These are phyloP conservation scores for Uronychia setigera DNA, from an alignment of 73 alveolate genomes.

Conservation along the genomic window DNA sequence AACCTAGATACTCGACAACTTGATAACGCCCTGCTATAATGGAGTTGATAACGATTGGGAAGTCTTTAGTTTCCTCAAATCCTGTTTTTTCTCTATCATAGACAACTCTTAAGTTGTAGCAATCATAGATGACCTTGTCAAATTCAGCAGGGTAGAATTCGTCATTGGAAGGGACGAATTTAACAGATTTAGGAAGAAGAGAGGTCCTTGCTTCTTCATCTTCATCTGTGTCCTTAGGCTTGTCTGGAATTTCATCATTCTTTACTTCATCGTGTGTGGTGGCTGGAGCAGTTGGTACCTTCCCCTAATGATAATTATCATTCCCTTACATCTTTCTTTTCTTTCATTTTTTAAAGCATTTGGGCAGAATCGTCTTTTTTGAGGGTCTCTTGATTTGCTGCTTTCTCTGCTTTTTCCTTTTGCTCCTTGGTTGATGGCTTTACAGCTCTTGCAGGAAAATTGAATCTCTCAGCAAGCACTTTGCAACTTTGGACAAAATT, in stretches of 20 bases:
- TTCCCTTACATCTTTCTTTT: conserved; percentile 37
- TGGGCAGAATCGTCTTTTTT: conserved; percentile 74
- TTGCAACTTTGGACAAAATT: conserved; percentile 89
- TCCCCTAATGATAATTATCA: not conserved
- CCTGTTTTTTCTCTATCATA: conserved; percentile 99
- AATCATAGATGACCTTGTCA: conserved; percentile 96
- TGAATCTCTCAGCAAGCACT: conserved; percentile 92
- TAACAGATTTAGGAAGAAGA: conserved; percentile 83
- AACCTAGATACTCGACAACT: conserved; percentile 98
- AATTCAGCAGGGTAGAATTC: conserved; percentile 98
- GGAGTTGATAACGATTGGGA: conserved; percentile 92
- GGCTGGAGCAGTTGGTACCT: not conserved
- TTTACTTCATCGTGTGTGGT: not conserved
- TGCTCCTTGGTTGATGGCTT: conserved; percentile 74
- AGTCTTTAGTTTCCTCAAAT: conserved; percentile 99
- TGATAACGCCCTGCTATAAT: conserved; percentile 97
- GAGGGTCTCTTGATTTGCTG: conserved; percentile 32
- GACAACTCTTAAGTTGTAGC: conserved; percentile 97
- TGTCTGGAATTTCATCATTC: not conserved
- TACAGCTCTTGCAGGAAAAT: conserved; percentile 96
- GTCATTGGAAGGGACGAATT: conserved; percentile 95
- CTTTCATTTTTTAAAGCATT: conserved; percentile 58
- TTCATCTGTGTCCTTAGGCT: not conserved
- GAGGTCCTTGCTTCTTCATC: conserved; percentile 10
- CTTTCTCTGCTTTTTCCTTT: conserved; percentile 44